Conservation (phyloP, 345 rosid genomes). For the Theobroma cacao region DNA sequence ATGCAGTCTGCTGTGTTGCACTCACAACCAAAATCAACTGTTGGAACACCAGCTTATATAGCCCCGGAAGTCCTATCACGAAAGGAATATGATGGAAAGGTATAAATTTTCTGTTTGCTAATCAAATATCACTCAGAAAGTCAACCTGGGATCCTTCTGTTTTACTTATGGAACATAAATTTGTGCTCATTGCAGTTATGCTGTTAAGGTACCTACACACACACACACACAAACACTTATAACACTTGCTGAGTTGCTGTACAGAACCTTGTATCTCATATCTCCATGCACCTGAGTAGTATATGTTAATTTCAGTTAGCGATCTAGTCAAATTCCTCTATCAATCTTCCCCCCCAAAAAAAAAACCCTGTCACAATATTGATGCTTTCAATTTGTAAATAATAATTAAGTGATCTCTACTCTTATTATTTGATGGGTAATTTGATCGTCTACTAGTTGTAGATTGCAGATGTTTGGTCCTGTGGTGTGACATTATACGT, state of each 20-base stretch:
- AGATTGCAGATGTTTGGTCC: conserved; percentile 83
- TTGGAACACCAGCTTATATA: conserved; percentile 76
- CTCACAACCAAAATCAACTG: conserved; percentile 71
- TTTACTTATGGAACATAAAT: background rate
- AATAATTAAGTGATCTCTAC: background rate
- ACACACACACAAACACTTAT: background rate
- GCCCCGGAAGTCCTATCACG: conserved; percentile 70
- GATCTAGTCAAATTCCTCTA: background rate
- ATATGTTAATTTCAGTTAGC: background rate
- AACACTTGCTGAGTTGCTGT: background rate
- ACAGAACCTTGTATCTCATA: background rate
- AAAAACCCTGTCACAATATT: background rate
- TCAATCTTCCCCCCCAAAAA: background rate
- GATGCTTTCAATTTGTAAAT: background rate
- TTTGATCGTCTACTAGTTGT: conserved; percentile 6
- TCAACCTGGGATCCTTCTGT: background rate
- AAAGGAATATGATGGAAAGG: conserved; percentile 78
- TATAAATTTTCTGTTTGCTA: conserved; percentile 17
- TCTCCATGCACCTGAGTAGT: background rate
- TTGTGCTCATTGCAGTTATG: background rate
- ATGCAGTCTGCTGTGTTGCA: conserved; percentile 64
- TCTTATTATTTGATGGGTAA: background rate
- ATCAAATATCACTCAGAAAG: background rate
- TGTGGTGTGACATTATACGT: conserved; percentile 76
- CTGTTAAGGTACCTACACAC: background rate